Conservation (phyloP, 306 rosid genomes). For the Lathyrus aphaca region DNA sequence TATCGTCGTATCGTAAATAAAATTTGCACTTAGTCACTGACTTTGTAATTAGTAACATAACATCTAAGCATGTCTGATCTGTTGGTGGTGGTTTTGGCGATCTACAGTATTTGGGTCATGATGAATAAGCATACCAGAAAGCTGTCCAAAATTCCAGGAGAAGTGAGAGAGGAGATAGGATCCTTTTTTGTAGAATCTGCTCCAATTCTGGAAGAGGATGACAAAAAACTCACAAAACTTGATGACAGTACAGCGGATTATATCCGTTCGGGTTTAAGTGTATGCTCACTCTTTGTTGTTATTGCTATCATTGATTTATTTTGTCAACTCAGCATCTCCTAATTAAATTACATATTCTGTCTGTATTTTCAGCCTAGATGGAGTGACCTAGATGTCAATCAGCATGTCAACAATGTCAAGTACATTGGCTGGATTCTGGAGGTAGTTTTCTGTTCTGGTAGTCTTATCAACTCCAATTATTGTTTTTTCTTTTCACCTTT, state of each 20-base stretch:
- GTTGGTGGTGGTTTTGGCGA: slow-evolving; percentile 42
- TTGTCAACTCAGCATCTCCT: slow-evolving; percentile 31
- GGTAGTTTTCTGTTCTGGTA: slow-evolving; percentile 54
- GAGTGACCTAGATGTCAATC: slow-evolving; percentile 92
- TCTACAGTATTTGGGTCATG: slow-evolving; percentile 97
- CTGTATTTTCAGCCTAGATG: slow-evolving; percentile 79
- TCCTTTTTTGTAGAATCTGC: slow-evolving; percentile 70
- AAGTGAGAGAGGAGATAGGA: slow-evolving; percentile 89
- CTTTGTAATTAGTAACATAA: slow-evolving; percentile 11
- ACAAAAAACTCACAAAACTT: slow-evolving; percentile 80
- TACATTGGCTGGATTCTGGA: slow-evolving; percentile 99
- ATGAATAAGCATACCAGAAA: slow-evolving; percentile 95
- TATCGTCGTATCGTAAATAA: not conserved
- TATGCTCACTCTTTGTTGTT: slow-evolving; percentile 45
- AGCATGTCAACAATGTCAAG: slow-evolving; percentile 99
- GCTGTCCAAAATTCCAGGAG: slow-evolving; percentile 89
- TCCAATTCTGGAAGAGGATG: slow-evolving; percentile 90
- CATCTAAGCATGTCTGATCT: slow-evolving; percentile 25
- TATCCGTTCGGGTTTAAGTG: slow-evolving; percentile 73
- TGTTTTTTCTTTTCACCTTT: slow-evolving; percentile 19
- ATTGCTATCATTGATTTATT: slow-evolving; percentile 20
- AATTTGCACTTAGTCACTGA: slow-evolving; percentile 3
- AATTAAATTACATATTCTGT: slow-evolving; percentile 5
- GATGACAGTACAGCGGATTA: slow-evolving; percentile 73
- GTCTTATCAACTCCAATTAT: slow-evolving; percentile 11